Conservation (phyloP, 2,329 filamentous ascomycete genomes). For the Achaetomium macrosporum region DNA sequence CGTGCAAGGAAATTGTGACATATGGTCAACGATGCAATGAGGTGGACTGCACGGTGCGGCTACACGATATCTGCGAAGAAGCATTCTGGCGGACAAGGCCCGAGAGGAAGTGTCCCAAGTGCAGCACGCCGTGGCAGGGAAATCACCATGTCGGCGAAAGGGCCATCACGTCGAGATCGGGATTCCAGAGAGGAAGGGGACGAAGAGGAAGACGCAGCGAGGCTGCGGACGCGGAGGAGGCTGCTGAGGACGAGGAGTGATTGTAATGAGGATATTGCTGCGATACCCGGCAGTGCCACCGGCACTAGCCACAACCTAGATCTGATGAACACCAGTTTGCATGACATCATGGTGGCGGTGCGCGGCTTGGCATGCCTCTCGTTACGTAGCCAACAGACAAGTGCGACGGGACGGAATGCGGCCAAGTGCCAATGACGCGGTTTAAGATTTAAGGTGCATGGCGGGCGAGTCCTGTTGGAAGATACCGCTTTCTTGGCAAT, state of each 20-base stretch:
- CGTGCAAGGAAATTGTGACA: constrained; percentile 86
- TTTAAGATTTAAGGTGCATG: no score
- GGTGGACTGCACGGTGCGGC: constrained; percentile 58
- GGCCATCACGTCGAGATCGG: constrained; percentile 49
- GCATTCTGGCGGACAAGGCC: constrained; percentile 65
- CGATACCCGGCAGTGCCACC: constrained; percentile 10
- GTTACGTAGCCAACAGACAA: neutral
- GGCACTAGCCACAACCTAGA: constrained; percentile 6
- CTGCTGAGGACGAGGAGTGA: constrained; percentile 19
- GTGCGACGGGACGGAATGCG: neutral
- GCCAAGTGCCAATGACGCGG: no score
- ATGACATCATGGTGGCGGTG: constrained; percentile 20
- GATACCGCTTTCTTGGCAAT: no score
- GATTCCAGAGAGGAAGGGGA: constrained; percentile 41
- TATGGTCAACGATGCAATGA: constrained; percentile 71
- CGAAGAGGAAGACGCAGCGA: constrained; percentile 32
- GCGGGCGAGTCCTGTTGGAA: no score
- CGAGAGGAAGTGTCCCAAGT: constrained; percentile 59
- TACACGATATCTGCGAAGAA: constrained; percentile 72
- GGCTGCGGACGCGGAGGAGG: constrained; percentile 11
- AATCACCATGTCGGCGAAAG: constrained; percentile 50
- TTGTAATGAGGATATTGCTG: neutral
- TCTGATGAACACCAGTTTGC: neutral
- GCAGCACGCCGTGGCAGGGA: constrained; percentile 45
- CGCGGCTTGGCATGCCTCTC: constrained; percentile 2